Evolutionary conservation across 192 early-diverging fungal species (phyloP).

Genomic region (Backusella macrospora): DNA sequence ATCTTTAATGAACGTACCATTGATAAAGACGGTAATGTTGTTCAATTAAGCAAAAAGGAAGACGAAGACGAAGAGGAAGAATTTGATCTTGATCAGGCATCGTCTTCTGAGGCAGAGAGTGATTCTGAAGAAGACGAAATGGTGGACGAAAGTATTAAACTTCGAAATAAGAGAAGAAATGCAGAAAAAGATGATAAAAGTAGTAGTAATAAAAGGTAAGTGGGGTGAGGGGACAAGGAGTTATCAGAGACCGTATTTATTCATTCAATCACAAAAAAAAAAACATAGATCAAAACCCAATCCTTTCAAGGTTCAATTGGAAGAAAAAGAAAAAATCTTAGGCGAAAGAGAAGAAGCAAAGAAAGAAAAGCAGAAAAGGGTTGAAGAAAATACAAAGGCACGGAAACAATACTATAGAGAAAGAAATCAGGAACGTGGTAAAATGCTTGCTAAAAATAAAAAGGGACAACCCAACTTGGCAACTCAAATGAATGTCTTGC

Average conservation of each 20-base stretch:
- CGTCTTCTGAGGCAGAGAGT: constrained; percentile 18
- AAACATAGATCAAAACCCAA: constrained; percentile 36
- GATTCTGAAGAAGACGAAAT: constrained; percentile 24
- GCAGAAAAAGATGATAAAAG: constrained; percentile 7
- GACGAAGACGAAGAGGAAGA: constrained; percentile 21
- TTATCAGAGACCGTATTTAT: too few relatives aligned
- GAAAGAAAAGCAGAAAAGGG: constrained; percentile 21
- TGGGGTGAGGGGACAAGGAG: background rate
- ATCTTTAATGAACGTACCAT: constrained; percentile 44
- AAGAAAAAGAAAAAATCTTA: constrained; percentile 21
- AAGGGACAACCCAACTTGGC: constrained; percentile 43
- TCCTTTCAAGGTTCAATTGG: constrained; percentile 35
- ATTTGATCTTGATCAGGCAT: constrained; percentile 29
- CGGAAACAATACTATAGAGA: constrained; percentile 37
- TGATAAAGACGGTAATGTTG: constrained; percentile 42
- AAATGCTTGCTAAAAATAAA: constrained; percentile 39
- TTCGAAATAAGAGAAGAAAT: constrained; percentile 23
- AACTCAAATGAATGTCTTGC: constrained; percentile 39
- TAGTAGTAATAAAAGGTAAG: background rate
- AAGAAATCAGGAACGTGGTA: constrained; percentile 35
- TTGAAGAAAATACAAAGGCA: constrained; percentile 25
- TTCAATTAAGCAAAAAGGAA: constrained; percentile 34
- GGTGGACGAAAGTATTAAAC: constrained; percentile 3
- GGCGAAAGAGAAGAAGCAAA: constrained; percentile 20
- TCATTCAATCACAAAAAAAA: background rate